Evolutionary conservation across 2,329 filamentous ascomycete genomes (phyloP).

Genomic region (Podosphaera xanthii): DNA sequence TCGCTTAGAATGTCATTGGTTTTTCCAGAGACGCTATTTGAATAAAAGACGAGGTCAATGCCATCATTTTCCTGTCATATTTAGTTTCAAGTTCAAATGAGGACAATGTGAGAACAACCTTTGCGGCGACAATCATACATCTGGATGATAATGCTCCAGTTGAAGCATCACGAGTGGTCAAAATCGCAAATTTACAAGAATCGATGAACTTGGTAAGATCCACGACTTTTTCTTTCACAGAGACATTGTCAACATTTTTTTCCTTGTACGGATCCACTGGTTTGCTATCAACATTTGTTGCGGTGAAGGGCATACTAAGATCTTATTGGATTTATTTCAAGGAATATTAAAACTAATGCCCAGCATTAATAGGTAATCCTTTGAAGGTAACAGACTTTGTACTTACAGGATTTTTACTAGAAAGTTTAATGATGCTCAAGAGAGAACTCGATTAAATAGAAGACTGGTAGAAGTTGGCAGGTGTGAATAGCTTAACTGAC

Average conservation of each 20-base stretch:
- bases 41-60: constrained; percentile 71
- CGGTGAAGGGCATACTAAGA: constrained; percentile 23
- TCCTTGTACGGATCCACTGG: constrained; percentile 59
- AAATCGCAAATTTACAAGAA: constrained; percentile 63
- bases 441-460: no score
- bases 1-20: constrained; percentile 56
- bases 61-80: constrained; percentile 43
- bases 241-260: constrained; percentile 18
- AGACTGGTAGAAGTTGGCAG: no score
- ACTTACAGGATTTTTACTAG: no score
- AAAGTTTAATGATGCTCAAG: no score
- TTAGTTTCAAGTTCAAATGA: constrained; percentile 1
- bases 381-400: no score
- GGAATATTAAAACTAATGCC: no score
- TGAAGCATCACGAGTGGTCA: constrained; percentile 51
- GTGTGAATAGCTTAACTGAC: no score
- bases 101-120: constrained; percentile 25
- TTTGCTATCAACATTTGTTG: constrained; percentile 37
- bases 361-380: no score
- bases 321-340: no score
- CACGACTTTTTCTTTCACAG: constrained; percentile 52
- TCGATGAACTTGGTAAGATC: constrained; percentile 50
- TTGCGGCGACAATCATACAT: constrained; percentile 66
- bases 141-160: constrained; percentile 51
- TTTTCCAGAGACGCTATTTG: constrained; percentile 77